phyloP scores from a whole-genome alignment of 345 rosid species.

The Acer campestre region DNA sequence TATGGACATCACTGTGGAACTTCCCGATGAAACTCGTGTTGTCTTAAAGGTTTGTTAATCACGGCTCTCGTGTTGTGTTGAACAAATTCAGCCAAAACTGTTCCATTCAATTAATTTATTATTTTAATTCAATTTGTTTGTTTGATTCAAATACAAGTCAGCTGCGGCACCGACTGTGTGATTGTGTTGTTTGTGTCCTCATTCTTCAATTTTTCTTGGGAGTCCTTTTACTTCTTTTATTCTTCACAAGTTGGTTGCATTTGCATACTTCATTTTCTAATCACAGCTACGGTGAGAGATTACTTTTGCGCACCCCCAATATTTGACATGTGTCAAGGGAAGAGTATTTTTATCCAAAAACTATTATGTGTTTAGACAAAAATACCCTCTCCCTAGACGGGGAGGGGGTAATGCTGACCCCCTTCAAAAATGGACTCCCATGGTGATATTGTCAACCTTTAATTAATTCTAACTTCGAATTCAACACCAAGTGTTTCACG shows the following conservation, averaged over 20 bases:
- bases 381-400: no score
- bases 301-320: no score
- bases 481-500: no score
- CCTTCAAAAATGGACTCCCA: no score
- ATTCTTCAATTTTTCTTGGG: constrained; percentile 18
- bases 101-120: not conserved
- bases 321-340: no score
- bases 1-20: constrained; percentile 77
- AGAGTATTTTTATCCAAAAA: no score
- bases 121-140: not conserved
- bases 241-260: constrained; percentile 16
- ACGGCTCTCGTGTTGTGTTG: constrained; percentile 16
- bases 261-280: not conserved
- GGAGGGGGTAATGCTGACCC: no score
- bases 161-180: constrained; percentile 17
- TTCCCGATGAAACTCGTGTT: constrained; percentile 79
- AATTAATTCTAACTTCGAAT: no score
- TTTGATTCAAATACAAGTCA: not conserved
- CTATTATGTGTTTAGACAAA: no score
- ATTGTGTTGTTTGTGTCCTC: constrained; percentile 7
- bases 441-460: not conserved
- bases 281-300: no score
- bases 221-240: constrained; percentile 10
- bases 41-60: constrained; percentile 65
- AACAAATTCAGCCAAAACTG: constrained; percentile 1